Percentiles rank a stretch among this genome's conserved stretches.
Evolutionary conservation across 306 rosid genomes (phyloP).

Genomic region (Echinosophora koreensis): DNA sequence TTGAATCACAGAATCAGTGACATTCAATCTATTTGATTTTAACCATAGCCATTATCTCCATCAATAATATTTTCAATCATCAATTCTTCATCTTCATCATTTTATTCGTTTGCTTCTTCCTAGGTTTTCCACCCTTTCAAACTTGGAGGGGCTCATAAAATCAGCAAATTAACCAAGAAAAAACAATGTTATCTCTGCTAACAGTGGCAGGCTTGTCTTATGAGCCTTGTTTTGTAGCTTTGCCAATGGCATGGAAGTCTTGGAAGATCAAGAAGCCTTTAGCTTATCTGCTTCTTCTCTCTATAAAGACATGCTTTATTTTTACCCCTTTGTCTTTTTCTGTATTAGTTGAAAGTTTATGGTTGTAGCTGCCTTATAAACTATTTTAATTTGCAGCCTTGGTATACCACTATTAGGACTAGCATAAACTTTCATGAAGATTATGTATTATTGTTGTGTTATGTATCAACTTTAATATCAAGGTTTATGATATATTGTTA

Average conservation of each 20-base stretch:
- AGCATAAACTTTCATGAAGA: too few species aligned
- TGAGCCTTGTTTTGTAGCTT: constrained; percentile 22
- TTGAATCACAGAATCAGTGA: too few species aligned
- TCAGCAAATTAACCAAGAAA: background rate
- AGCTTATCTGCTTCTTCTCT: background rate
- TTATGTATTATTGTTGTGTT: too few species aligned
- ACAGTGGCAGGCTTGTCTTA: background rate
- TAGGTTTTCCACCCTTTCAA: background rate
- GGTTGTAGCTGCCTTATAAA: too few species aligned
- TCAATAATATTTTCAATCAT: background rate
- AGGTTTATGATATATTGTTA: too few species aligned
- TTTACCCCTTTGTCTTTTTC: too few species aligned
- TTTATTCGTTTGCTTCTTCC: background rate
- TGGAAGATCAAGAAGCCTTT: background rate
- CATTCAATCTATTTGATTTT: constrained; percentile 16
- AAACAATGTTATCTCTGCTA: background rate
- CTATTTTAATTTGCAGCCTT: too few species aligned
- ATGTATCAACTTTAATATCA: too few species aligned
- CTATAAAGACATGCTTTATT: background rate
- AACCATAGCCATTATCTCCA: background rate
- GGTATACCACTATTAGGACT: too few species aligned
- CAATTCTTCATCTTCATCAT: too few species aligned
- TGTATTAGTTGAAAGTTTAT: too few species aligned
- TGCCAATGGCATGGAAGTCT: too few species aligned
- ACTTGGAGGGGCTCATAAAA: background rate